These are phyloP conservation scores for Colletotrichum incanum DNA, from an alignment of 2,329 filamentous ascomycete genomes.

Conservation along the genomic window DNA sequence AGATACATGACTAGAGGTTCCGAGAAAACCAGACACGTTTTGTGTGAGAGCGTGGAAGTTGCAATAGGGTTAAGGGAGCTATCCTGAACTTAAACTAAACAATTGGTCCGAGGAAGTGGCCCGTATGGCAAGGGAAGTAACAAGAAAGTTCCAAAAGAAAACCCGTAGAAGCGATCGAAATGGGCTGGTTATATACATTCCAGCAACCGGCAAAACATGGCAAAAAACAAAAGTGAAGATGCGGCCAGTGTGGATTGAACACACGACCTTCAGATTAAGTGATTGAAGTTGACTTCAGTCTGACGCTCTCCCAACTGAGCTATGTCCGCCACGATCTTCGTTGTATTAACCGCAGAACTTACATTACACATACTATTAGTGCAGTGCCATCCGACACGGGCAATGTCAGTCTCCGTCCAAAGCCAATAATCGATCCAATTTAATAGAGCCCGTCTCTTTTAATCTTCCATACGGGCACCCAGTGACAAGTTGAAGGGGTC, in stretches of 20 bases:
- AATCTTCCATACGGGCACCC: not conserved
- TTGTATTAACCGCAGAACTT: rapidly evolving
- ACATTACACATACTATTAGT: not conserved
- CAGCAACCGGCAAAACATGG: not conserved
- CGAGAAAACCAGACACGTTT: not conserved
- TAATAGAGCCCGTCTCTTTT: not conserved
- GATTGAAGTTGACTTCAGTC: constrained; percentile 42
- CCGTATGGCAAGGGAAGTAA: not conserved
- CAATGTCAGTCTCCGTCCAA: not conserved
- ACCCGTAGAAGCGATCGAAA: too few relatives aligned
- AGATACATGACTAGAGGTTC: not conserved
- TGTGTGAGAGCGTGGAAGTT: not conserved
- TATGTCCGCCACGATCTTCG: constrained; percentile 39
- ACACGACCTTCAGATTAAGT: constrained; percentile 43
- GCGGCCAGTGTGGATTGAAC: constrained; percentile 44
- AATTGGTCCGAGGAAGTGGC: not conserved
- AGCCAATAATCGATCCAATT: not conserved
- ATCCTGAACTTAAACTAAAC: not conserved
- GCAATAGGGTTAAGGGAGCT: not conserved
- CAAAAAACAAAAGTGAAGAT: constrained; percentile 10
- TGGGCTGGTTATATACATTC: too few relatives aligned
- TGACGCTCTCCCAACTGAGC: constrained; percentile 44
- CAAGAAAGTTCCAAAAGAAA: too few relatives aligned
- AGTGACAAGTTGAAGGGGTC: too few relatives aligned
- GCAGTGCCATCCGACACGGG: rapidly evolving